Conservation (phyloP, 169 alveolate species). For the Plasmodium yoelii region DNA sequence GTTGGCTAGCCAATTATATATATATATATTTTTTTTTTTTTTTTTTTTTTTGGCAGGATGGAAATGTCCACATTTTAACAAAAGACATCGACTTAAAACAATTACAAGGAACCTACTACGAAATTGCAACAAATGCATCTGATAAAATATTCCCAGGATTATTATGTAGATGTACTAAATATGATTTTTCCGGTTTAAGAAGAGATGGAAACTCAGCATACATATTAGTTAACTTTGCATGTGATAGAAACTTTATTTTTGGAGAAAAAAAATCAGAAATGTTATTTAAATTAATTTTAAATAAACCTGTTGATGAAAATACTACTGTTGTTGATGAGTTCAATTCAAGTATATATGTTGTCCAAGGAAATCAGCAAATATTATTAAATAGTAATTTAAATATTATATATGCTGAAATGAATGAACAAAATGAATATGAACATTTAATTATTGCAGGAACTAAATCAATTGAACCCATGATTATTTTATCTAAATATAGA, state of each 20-base stretch:
- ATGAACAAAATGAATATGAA: conserved; percentile 54
- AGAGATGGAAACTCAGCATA: conserved; percentile 47
- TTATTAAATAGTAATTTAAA: conserved; percentile 22
- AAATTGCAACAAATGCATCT: conserved; percentile 64
- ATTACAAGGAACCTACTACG: conserved; percentile 57
- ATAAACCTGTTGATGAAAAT: conserved; percentile 47
- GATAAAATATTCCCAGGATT: conserved; percentile 75
- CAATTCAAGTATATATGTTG: conserved; percentile 37
- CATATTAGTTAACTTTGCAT: conserved; percentile 19
- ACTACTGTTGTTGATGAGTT: conserved; percentile 50
- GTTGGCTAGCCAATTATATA: too few relatives aligned
- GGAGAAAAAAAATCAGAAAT: conserved; percentile 56
- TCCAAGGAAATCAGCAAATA: conserved; percentile 63
- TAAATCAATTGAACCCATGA: conserved; percentile 63
- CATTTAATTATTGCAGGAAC: conserved; percentile 57
- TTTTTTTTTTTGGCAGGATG: conserved; percentile 30
- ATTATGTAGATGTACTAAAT: conserved; percentile 69
- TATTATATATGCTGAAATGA: conserved; percentile 59
- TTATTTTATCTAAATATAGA: conserved; percentile 57
- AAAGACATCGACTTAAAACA: conserved; percentile 54
- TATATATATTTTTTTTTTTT: conserved; percentile 17
- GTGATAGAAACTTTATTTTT: conserved; percentile 50
- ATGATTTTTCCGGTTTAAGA: conserved; percentile 56
- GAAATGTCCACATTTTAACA: conserved; percentile 30
- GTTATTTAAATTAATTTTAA: conserved; percentile 55